phyloP scores from a whole-genome alignment of 306 rosid genomes.

The Potentilla sterilis region DNA sequence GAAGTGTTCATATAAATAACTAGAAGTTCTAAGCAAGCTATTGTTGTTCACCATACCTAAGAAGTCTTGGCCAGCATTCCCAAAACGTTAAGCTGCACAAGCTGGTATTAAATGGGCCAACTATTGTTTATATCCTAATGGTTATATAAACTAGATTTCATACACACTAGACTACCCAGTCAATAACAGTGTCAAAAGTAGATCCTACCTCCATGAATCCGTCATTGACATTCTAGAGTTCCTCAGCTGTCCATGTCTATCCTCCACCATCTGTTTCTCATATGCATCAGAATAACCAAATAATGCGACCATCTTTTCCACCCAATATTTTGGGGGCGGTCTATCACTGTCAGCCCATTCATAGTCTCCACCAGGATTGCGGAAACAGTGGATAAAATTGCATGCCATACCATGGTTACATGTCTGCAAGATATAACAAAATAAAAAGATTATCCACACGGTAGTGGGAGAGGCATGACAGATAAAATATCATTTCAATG shows the following conservation, averaged over 20 bases:
- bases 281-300: constrained; percentile 63
- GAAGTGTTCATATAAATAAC: not conserved
- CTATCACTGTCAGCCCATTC: constrained; percentile 93
- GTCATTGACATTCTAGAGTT: constrained; percentile 31
- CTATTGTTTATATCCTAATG: not conserved
- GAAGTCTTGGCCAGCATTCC: not conserved
- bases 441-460: constrained; percentile 16
- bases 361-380: constrained; percentile 92
- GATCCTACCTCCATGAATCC: constrained; percentile 55
- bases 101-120: not conserved
- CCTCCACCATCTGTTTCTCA: constrained; percentile 37
- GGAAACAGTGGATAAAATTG: constrained; percentile 94
- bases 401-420: constrained; percentile 90
- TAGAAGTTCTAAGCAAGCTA: not conserved
- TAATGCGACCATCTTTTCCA: constrained; percentile 64
- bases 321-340: constrained; percentile 87
- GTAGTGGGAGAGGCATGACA: not conserved
- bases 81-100: not conserved
- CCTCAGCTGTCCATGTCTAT: constrained; percentile 27
- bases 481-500: not conserved
- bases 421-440: constrained; percentile 48
- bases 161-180: not conserved
- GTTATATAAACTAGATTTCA: not conserved
- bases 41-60: not conserved
- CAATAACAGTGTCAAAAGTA: not conserved